Evolutionary conservation across 345 rosid genomes (phyloP), one percentile per base, ranked within the genome.

Genomic region (Populus euphratica): DNA sequence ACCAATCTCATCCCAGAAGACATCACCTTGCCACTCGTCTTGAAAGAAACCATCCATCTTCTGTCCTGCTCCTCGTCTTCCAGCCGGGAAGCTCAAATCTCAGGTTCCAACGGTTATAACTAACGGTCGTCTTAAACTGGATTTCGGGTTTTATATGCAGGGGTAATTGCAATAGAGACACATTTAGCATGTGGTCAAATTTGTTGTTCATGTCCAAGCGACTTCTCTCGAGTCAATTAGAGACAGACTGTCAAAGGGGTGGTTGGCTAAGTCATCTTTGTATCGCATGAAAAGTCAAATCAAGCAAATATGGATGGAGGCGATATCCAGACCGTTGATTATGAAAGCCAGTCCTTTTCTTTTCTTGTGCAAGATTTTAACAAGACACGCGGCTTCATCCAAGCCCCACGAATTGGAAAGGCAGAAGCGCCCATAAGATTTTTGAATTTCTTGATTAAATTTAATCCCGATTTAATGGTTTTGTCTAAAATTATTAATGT

Each of bases 11-110:
- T 21, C 33, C 88, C 89, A 83, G 68, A 79, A 82, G n/a, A 1
- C 25, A 20, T 84, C 80, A 23, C 27, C 80, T 39, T 84, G 47
- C 47, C 68, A 59, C 23, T 73, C 74, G 47, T 81, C 80, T 5
- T 25, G 65, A 52, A 81, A 81, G 70, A 85, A 80, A 4, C 6
- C 18, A 56, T 84, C 85, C 89, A 86, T 86, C n/a, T 17, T 5
- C 27, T 13, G 21, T 33, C 21, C 14, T 38, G 14, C 10, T 4
- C 18, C 14, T 13, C n/a, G 27, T 35, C 18, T 39, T 61, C 43
- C 1, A 47, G 27, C 54, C 9, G 36, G 64, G 38, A 56, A 6
- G 74, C 77, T 79, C 67, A 44, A 77, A 74, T 44, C 73, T 72
- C 41, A 10, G 73, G 8, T 13, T 59, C 20, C 21, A 52, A 41